Base-by-base conservation (phyloP, 169 alveolate genomes). In the Eimeria acervulina region DNA sequence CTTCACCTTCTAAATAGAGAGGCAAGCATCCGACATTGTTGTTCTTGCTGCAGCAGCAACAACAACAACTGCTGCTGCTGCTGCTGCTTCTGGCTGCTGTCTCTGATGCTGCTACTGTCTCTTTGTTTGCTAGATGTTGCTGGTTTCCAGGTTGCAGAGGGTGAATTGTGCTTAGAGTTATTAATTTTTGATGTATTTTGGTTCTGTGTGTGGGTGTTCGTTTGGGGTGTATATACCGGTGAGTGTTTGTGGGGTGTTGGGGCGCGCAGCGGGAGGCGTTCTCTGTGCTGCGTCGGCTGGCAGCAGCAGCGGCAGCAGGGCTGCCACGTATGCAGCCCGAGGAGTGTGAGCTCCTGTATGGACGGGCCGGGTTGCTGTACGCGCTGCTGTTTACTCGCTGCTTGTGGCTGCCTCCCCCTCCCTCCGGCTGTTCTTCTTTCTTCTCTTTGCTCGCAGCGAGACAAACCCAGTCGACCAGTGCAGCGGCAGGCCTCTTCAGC, bases 301-400 rank as follows among this genome's bases (percentile, higher is more conserved):
- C 91, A 51, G 91, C 52, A 38, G 63, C 89, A 15, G 89, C 89
- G 13, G 89, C 89, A 15, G 89, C 89, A 19, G 89, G 66, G 1
- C 19, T 63, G 26, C 17, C 70, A 7, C 81, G 51, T 59, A 42
- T 74, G 68, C 68, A n/a, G 38, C 80, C 90, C 3, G 96, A 81
- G 44, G 96, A 92, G 42, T 92, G 96, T 63, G 99, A 98, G 96
- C 68, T 98, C 23, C 97, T 98, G 80, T 98, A 97, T 95, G 99
- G 99, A 2, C 97, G 96, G 28, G 97, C 98, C 23, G 99, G 99
- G 2, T 97, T 97, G 94, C 88, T 98, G 38, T 98, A 97, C 94
- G 95, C 97, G 51, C 96, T 98, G 44, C 96, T 98, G 26, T 83
- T 95, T 52, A 89, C 98, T 8, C 96, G 97, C 91, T 90, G 94